Base-by-base conservation (phyloP, 164 flowering plant genomes). In the Hamamelis virginiana region DNA sequence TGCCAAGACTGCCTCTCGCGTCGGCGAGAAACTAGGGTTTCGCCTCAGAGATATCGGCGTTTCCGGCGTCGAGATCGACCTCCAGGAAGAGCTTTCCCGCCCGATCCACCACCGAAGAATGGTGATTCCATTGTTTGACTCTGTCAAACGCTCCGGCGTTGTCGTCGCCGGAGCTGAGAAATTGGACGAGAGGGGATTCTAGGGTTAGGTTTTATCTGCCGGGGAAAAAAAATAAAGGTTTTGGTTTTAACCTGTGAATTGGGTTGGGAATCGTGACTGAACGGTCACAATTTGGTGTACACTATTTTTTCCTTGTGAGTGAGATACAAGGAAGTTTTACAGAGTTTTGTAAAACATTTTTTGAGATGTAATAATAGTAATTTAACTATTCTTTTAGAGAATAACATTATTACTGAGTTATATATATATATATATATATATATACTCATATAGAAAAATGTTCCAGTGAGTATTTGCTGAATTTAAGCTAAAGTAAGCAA, bases 11-110 rank as follows among this genome's bases (percentile, higher is more conserved):
- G 89, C 92, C 18, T 76, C 89, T 16, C 78, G 84, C 51, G 83
- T 87, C 67, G 97, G 94, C 51, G 89, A 89, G 53, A 89, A 85
- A 69, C 76, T 89, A 43, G 94, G 83, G 19, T 14, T 70, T 41
- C 87, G 88, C 2, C 78, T 87, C 57, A 62, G 45, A 44, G 93
- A 86, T 15, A 74, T 89, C 55, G 91, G 96, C 9, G 76, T 91
- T 62, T 59, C 72, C 15, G 73, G 53, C 47, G 87, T 91, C n/a
- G 43, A 59, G 41, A 82, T 91, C 72, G 87, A 90, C 62, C 67
- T 80, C 13, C 8, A 45, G 1, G 92, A 91, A 57, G 94, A 91
- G 85, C 78, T 78, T 1, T 71, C 84, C 6, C 66, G 91, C 61
- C 90, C 91, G 1, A 5, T 79, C 22, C 76, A 81, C 41, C 69